Conservation (phyloP, 805 yeast species). For the Yarrowia sp. region DNA sequence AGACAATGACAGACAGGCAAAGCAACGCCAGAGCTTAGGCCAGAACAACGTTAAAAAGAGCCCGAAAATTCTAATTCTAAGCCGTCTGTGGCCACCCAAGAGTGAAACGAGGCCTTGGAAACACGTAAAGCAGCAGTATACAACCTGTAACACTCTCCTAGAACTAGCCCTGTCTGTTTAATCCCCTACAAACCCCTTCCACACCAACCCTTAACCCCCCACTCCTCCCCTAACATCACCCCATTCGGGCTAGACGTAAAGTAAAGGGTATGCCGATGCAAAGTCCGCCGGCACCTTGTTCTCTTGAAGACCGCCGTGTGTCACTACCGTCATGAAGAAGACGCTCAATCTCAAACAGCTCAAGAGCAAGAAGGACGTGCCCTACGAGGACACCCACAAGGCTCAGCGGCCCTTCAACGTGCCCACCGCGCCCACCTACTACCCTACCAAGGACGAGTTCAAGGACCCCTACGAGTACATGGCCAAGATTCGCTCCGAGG, state of each 20-base stretch:
- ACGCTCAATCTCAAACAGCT: conserved; percentile 27
- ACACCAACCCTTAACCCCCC: no score
- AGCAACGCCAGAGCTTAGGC: conserved; percentile 14
- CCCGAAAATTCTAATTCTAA: no score
- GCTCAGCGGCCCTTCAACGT: conserved; percentile 39
- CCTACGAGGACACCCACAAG: conserved; percentile 32
- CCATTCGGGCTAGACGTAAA: conserved; percentile 25
- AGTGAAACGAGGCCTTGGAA: no score
- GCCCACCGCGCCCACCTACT: conserved; percentile 53
- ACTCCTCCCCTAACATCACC: conserved; percentile 23
- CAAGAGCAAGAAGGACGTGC: conserved; percentile 26
- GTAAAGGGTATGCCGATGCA: conserved; percentile 1
- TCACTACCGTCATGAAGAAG: conserved; percentile 18
- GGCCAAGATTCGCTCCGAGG: conserved; percentile 52
- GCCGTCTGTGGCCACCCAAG: no score
- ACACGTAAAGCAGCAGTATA: no score
- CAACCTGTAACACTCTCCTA: no score
- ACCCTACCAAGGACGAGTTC: conserved; percentile 56
- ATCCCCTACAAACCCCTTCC: no score
- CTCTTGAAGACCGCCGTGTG: neutral
- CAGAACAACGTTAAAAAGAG: conserved; percentile 5
- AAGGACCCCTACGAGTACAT: conserved; percentile 65
- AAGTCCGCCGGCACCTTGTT: conserved; percentile 19
- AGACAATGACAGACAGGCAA: neutral
- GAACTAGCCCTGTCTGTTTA: no score